Evolutionary conservation across 441 rosid genomes (phyloP).

Genomic region (Pelargonium myrrhifolium): DNA sequence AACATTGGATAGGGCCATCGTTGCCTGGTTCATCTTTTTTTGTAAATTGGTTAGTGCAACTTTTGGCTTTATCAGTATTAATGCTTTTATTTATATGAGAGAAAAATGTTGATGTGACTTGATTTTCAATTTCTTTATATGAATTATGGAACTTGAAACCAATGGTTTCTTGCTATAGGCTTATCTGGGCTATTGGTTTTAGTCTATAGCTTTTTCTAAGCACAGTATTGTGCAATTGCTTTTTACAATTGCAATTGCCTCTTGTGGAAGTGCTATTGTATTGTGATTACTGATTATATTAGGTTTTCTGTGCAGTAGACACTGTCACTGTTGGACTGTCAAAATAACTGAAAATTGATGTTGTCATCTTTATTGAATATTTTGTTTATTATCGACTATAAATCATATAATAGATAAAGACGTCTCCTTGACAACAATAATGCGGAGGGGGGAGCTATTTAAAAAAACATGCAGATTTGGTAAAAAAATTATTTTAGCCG

Average conservation of each 20-base stretch:
- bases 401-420: background rate
- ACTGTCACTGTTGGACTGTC: constrained; percentile 2
- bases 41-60: constrained; percentile 82
- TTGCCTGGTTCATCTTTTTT: constrained; percentile 76
- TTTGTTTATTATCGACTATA: background rate
- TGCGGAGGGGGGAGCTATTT: no score
- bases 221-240: background rate
- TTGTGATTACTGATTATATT: background rate
- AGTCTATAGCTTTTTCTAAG: background rate
- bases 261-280: background rate
- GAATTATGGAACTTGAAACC: background rate
- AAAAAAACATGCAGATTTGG: background rate
- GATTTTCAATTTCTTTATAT: background rate
- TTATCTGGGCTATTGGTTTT: background rate
- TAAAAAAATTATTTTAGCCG: background rate
- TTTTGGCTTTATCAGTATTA: constrained; percentile 4
- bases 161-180: background rate
- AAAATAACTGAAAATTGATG: background rate
- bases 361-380: background rate
- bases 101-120: background rate
- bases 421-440: background rate
- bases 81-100: background rate
- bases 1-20: constrained; percentile 98
- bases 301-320: background rate
- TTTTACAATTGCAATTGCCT: background rate